Conservation (phyloP, 192 early-diverging fungal genomes). For the Allomyces arbusculus region DNA sequence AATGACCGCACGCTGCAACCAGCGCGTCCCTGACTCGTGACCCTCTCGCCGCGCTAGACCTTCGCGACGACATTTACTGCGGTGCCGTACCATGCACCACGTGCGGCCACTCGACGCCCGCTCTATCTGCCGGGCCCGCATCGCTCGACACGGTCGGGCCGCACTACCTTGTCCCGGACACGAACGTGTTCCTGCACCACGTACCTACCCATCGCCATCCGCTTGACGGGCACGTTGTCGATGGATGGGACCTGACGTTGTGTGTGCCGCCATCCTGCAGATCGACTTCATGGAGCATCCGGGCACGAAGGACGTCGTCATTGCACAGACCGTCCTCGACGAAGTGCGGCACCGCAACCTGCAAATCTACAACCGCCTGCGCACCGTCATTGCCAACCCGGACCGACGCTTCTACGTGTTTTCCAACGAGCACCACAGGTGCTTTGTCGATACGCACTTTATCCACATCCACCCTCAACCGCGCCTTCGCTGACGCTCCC, state of each 20-base stretch:
- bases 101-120: slow-evolving; percentile 15
- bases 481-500: background rate
- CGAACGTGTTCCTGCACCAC: slow-evolving; percentile 81
- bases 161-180: slow-evolving; percentile 82
- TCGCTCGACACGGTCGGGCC: slow-evolving; percentile 14
- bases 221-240: background rate
- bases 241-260: background rate
- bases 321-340: slow-evolving; percentile 83
- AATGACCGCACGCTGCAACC: no score
- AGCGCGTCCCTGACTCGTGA: no score
- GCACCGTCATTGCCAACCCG: slow-evolving; percentile 44
- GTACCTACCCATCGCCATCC: slow-evolving; percentile 25
- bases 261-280: slow-evolving; percentile 12
- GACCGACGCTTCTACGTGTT: slow-evolving; percentile 79
- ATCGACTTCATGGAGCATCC: slow-evolving; percentile 86
- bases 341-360: slow-evolving; percentile 69
- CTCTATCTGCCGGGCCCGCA: background rate
- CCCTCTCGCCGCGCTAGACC: slow-evolving; percentile 15
- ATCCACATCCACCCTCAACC: background rate
- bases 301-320: slow-evolving; percentile 69
- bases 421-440: slow-evolving; percentile 74
- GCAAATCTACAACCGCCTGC: slow-evolving; percentile 59
- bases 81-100: slow-evolving; percentile 34
- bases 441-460: background rate
- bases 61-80: slow-evolving; percentile 88